A percentile compares a stretch with the other conserved stretches of the same genome.
Conservation (phyloP, 2,329 filamentous ascomycete genomes). For the Monilinia fructicola region DNA sequence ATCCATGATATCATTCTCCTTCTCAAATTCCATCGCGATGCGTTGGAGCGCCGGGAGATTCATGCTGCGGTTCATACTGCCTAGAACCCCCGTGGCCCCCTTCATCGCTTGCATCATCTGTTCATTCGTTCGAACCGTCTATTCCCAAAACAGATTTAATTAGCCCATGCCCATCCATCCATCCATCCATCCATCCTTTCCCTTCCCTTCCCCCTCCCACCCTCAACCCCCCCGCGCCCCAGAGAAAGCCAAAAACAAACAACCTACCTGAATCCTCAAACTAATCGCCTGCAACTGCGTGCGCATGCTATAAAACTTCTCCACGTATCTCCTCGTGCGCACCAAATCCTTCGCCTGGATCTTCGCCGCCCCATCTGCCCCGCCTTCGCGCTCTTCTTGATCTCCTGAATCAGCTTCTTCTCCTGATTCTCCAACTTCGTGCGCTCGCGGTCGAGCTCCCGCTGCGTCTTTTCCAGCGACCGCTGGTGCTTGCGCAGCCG, state of each 20-base stretch:
- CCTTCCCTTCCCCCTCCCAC: background rate
- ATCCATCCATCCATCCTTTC: background rate
- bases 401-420: constrained; percentile 92
- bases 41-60: constrained; percentile 92
- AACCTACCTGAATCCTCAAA: constrained; percentile 78
- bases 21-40: constrained; percentile 98
- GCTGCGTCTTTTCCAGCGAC: constrained; percentile 94
- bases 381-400: constrained; percentile 98
- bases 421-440: constrained; percentile 98
- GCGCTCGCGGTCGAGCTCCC: constrained; percentile 91
- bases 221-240: background rate
- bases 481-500: constrained; percentile 91
- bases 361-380: constrained; percentile 96
- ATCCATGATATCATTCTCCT: constrained; percentile 99
- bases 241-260: background rate
- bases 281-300: constrained; percentile 97
- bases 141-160: constrained; percentile 5
- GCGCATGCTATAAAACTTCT: constrained; percentile 98
- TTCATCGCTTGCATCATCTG: constrained; percentile 99
- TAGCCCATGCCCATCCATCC: constrained; percentile 3
- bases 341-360: constrained; percentile 98
- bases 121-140: constrained; percentile 97
- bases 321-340: constrained; percentile 87
- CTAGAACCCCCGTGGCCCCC: constrained; percentile 86
- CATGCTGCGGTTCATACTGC: constrained; percentile 97